A percentile compares a stretch with the other conserved stretches of the same genome.
Evolutionary conservation across 768 basidiomycete genomes (phyloP).

Genomic region (Lactifluus hygrophoroides): DNA sequence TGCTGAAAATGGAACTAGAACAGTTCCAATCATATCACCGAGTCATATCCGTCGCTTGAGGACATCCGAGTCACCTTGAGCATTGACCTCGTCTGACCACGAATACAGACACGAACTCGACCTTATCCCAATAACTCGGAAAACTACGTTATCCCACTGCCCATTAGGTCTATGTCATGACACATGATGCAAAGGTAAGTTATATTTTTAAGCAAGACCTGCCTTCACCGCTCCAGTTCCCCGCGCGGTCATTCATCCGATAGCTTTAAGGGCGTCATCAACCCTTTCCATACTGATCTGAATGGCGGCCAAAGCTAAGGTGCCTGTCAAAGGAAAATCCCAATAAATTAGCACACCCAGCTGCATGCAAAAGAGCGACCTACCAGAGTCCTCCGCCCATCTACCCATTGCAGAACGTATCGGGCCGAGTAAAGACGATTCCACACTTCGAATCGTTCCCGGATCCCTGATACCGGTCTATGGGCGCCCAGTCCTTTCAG

Average conservation of each 20-base stretch:
- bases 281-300: conserved; percentile 20
- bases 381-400: conserved; percentile 4
- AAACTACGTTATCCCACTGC: not conserved
- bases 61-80: not conserved
- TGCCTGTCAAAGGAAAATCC: conserved; percentile 20
- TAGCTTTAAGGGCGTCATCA: conserved; percentile 14
- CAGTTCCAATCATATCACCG: not conserved
- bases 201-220: not conserved
- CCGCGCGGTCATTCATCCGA: not conserved
- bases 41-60: not conserved
- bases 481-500: not conserved
- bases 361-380: conserved; percentile 4
- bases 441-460: conserved; percentile 2
- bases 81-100: not conserved
- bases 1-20: not conserved
- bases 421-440: conserved; percentile 4
- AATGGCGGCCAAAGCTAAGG: conserved; percentile 14
- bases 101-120: not conserved
- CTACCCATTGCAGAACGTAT: conserved; percentile 7
- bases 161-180: not conserved
- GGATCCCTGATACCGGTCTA: conserved; percentile 28
- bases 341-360: not conserved
- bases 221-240: too few relatives aligned
- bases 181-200: too few relatives aligned
- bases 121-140: too few relatives aligned